Conservation (phyloP, 129 eudicot species). For the Helianthus annuus region DNA sequence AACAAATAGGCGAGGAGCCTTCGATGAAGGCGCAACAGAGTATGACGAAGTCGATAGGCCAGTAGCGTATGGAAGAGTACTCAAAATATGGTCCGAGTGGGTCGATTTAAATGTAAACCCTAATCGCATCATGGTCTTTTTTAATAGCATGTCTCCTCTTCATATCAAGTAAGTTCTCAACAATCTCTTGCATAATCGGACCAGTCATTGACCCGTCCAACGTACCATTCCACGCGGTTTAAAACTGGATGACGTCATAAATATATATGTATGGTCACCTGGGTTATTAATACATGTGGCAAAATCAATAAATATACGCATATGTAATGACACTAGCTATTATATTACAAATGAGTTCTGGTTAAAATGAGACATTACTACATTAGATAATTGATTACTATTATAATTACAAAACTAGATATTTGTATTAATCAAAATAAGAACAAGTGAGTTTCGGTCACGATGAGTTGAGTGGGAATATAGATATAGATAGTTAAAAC, state of each 20-base stretch:
- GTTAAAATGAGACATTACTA: neutral
- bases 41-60: conserved; percentile 82
- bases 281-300: too few species aligned
- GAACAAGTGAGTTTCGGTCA: neutral
- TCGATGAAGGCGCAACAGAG: conserved; percentile 75
- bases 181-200: too few species aligned
- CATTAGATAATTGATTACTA: neutral
- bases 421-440: neutral
- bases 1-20: conserved; percentile 74
- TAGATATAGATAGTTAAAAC: too few species aligned
- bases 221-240: too few species aligned
- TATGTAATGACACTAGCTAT: too few species aligned
- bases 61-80: conserved; percentile 57
- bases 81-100: conserved; percentile 85
- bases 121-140: conserved; percentile 68
- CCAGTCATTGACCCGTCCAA: too few species aligned
- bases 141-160: conserved; percentile 94
- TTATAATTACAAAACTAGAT: neutral
- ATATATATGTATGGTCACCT: too few species aligned
- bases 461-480: too few species aligned
- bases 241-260: too few species aligned
- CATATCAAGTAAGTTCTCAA: conserved; percentile 76
- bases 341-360: too few species aligned
- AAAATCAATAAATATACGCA: too few species aligned
- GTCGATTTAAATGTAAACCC: conserved; percentile 65